phyloP scores from a whole-genome alignment of 495 filamentous ascomycete species.

The Penicillium bovifimosum region DNA sequence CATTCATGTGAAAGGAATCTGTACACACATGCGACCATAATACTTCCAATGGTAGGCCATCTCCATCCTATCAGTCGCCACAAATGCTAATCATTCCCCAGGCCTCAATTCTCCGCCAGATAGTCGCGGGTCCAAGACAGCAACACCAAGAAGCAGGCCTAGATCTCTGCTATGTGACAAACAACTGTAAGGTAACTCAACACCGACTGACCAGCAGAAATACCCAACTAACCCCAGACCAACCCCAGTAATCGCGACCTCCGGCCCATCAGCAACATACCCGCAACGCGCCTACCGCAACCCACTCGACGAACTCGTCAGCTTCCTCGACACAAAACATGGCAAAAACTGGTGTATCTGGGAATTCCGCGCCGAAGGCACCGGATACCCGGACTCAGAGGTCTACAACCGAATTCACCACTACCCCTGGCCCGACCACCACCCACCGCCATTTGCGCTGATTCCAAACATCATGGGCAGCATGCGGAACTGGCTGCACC shows the following conservation, averaged over 20 bases:
- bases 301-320: constrained; percentile 76
- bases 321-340: constrained; percentile 81
- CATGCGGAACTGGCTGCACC: constrained; percentile 81
- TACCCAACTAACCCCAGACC: not conserved
- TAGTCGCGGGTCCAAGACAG: constrained; percentile 73
- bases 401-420: constrained; percentile 80
- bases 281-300: constrained; percentile 90
- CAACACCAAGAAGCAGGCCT: constrained; percentile 81
- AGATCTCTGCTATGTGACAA: constrained; percentile 93
- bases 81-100: constrained; percentile 20
- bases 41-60: not conserved
- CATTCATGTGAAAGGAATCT: not conserved
- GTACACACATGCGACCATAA: not conserved
- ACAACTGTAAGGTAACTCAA: constrained; percentile 48
- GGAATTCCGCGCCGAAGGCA: constrained; percentile 96
- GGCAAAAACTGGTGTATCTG: constrained; percentile 82
- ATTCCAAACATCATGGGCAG: constrained; percentile 83
- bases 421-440: constrained; percentile 95
- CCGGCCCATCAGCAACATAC: constrained; percentile 81
- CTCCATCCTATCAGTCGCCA: too few species aligned
- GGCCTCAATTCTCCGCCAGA: constrained; percentile 64
- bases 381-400: constrained; percentile 86
- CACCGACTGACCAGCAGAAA: not conserved
- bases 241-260: constrained; percentile 60
- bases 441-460: constrained; percentile 86